phyloP scores from a whole-genome alignment of 2,329 filamentous ascomycete genomes.

The Botrytis pseudocinerea region DNA sequence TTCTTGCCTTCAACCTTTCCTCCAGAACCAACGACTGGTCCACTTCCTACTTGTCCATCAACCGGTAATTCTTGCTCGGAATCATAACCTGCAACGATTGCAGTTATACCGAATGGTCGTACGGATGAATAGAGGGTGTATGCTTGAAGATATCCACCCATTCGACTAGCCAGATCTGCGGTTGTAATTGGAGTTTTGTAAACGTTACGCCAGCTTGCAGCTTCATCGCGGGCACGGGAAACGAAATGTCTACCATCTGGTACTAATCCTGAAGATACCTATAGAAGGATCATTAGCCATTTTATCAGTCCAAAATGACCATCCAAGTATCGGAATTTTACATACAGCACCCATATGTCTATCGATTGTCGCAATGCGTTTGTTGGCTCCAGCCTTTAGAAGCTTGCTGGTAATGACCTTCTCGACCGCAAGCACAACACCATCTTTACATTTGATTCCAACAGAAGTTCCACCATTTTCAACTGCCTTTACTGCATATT shows the following conservation, averaged over 20 bases:
- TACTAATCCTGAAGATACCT: slow-evolving; percentile 93
- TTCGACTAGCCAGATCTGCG: slow-evolving; percentile 82
- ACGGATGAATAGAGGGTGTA: slow-evolving; percentile 98
- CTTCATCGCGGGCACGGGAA: slow-evolving; percentile 90
- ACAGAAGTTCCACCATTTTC: slow-evolving; percentile 96
- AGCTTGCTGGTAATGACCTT: slow-evolving; percentile 96
- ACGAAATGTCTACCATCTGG: slow-evolving; percentile 96
- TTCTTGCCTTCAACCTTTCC: slow-evolving; percentile 76
- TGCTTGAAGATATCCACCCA: slow-evolving; percentile 94
- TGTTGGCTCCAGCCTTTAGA: slow-evolving; percentile 92
- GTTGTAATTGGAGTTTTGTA: slow-evolving; percentile 95
- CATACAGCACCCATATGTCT: slow-evolving; percentile 89
- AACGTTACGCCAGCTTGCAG: slow-evolving; percentile 82
- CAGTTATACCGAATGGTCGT: slow-evolving; percentile 93
- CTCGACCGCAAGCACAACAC: slow-evolving; percentile 92
- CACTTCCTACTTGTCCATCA: slow-evolving; percentile 84
- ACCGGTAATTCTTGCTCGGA: slow-evolving; percentile 81
- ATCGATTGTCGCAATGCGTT: slow-evolving; percentile 93
- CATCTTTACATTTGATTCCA: slow-evolving; percentile 96
- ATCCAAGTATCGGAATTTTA: slow-evolving; percentile 27
- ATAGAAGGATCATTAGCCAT: slow-evolving; percentile 28
- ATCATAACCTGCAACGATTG: slow-evolving; percentile 92
- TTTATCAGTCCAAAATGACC: not conserved
- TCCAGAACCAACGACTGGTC: slow-evolving; percentile 76
- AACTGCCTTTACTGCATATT: slow-evolving; percentile 98